A percentile compares a stretch with the other conserved stretches of the same genome.
These are phyloP conservation scores for Saussurea involucrata DNA, from an alignment of 129 eudicot species.

Conservation along the genomic window DNA sequence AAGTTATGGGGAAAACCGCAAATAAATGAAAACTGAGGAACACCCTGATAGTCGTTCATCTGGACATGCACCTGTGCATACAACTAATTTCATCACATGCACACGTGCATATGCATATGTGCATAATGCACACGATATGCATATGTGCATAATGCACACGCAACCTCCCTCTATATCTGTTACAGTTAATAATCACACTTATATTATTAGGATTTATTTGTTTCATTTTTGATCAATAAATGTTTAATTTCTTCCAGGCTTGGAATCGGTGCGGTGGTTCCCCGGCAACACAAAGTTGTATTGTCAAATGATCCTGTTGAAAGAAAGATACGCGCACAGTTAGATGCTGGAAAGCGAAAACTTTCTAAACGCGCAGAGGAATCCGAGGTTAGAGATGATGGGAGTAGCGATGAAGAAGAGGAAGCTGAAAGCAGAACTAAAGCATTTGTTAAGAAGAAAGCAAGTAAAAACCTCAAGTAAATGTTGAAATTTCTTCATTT, in stretches of 20 bases:
- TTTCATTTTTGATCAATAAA: background rate
- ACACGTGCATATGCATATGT: too few relatives aligned
- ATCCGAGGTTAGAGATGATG: constrained; percentile 29
- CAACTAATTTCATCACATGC: too few relatives aligned
- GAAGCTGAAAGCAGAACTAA: constrained; percentile 67
- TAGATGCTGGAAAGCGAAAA: constrained; percentile 50
- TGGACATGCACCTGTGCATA: too few relatives aligned
- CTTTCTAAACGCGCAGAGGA: constrained; percentile 36
- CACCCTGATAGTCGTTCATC: too few relatives aligned
- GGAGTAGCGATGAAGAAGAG: constrained; percentile 57
- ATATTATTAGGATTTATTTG: too few relatives aligned
- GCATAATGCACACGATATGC: too few relatives aligned
- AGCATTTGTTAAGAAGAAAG: constrained; percentile 61
- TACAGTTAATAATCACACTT: background rate
- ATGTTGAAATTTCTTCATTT: background rate
- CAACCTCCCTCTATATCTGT: too few relatives aligned
- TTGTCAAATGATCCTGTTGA: constrained; percentile 58
- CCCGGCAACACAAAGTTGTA: constrained; percentile 42
- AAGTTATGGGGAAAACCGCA: too few relatives aligned
- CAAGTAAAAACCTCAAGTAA: constrained; percentile 19
- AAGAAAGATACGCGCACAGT: constrained; percentile 55
- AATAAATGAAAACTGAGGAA: too few relatives aligned
- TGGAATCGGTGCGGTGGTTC: constrained; percentile 84
- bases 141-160: too few relatives aligned
- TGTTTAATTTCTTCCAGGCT: constrained; percentile 30